Evolutionary conservation across 192 early-diverging fungal species (phyloP), one percentile per base, ranked within the genome.

Genomic region (Mortierella hygrophila): DNA sequence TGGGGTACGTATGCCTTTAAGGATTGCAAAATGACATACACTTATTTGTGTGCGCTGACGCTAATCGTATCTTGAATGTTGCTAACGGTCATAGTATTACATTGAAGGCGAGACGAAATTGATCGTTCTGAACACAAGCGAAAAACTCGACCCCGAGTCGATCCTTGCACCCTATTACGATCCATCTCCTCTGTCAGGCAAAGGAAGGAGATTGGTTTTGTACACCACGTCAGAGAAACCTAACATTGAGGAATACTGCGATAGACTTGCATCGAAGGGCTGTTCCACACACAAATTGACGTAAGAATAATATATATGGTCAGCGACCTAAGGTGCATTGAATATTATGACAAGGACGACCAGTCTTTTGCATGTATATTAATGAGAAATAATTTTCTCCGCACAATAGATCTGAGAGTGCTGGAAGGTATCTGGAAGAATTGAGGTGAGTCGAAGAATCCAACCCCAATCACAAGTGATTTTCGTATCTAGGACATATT

Each of bases 131-230:
- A 46, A 26, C 13, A 76, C 74, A 10, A 29, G 37, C 1, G 82
- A 60, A 8, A 44, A 13, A 38, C 63, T 83, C 2, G 38, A 69
- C 1, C 9, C 16, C 37, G 29, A n/a, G 10, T 83, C 82, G 2
- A 52, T 52, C 5, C 46, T 83, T 38, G 72, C 32, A 16, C 46
- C 71, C 11, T 70, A 75, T 57, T 78, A 78, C 18, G 82, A 83
- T 41, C 82, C 82, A 47, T 21, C 63, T 26, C 72, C 71, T 23
- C 20, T 11, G 29, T 76, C 74, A 4, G 47, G 54, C 20, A 79
- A 75, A 52, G 47, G 72, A 40, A 63, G 32, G 21, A 69, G 26
- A 37, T 65, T 85, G 41, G 18, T 49, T 23, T 55, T 85, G 1
- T 40, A 75, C 69, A 60, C 49, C 35, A 57, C 60, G 6, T 49